Percentiles rank a stretch among this genome's conserved stretches.
Evolutionary conservation across 2,329 filamentous ascomycete genomes (phyloP).

Genomic region (Chaetomium sp.): DNA sequence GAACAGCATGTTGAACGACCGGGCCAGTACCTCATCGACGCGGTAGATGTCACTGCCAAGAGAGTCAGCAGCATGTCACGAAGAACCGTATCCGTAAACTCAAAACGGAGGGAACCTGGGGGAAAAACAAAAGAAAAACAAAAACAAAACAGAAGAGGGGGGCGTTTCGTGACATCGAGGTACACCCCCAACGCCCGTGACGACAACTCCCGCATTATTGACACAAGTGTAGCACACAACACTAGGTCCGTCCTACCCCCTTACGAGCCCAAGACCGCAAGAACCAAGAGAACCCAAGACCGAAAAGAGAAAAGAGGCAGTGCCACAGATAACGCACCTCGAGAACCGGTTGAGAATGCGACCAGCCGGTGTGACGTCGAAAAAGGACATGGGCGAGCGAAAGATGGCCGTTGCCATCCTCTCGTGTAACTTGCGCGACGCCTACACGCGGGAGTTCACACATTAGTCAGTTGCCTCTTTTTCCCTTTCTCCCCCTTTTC

Average conservation of each 20-base stretch:
- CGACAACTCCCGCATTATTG: conserved; percentile 9
- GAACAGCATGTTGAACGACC: conserved; percentile 97
- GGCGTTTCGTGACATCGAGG: conserved; percentile 10
- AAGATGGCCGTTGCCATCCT: conserved; percentile 97
- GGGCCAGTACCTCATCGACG: conserved; percentile 87
- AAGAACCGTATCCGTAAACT: conserved; percentile 8
- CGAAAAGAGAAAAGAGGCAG: not conserved
- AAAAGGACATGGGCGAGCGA: conserved; percentile 96
- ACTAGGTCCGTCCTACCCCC: conserved; percentile 13
- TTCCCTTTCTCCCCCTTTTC: no score
- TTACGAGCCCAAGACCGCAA: not conserved
- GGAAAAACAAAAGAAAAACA: no score
- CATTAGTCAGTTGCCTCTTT: conserved; percentile 10
- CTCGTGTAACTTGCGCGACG: conserved; percentile 92
- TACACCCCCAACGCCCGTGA: conserved; percentile 8
- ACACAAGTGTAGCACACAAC: conserved; percentile 16
- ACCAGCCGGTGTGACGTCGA: conserved; percentile 94
- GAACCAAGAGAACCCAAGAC: not conserved
- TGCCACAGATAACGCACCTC: conserved; percentile 48
- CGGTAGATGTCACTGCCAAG: conserved; percentile 61
- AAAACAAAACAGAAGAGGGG: not conserved
- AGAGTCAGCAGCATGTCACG: conserved; percentile 25
- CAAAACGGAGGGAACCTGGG: no score
- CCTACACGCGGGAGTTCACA: conserved; percentile 39
- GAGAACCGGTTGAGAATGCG: conserved; percentile 96